These are phyloP conservation scores for Didymella keratinophila DNA, from an alignment of 2,329 filamentous ascomycete genomes.

Conservation along the genomic window DNA sequence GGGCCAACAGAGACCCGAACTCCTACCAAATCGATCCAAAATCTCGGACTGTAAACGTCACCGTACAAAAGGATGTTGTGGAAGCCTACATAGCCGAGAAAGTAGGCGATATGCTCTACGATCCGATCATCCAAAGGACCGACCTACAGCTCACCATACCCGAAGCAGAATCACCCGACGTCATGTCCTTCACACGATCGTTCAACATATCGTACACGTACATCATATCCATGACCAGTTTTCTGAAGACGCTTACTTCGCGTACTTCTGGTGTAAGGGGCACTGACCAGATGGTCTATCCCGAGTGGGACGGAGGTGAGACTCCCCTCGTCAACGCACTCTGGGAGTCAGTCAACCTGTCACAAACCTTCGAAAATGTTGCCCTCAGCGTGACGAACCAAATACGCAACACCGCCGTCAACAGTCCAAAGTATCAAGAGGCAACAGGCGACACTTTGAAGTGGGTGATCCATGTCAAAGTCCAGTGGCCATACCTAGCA, in stretches of 20 bases:
- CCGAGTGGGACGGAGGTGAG: not conserved
- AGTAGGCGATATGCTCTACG: not conserved
- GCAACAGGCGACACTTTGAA: not conserved
- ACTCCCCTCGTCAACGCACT: constrained; percentile 1
- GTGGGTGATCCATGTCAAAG: constrained; percentile 8
- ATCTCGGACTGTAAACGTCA: too few species aligned
- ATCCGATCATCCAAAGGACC: not conserved
- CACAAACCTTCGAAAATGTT: constrained; percentile 7
- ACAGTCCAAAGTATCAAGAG: not conserved
- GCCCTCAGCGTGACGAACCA: constrained; percentile 15
- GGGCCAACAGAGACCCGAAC: not conserved
- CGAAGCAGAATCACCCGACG: too few species aligned
- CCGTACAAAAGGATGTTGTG: too few species aligned
- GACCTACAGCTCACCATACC: not conserved
- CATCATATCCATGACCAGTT: not conserved
- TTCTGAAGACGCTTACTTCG: not conserved
- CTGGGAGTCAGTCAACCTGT: constrained; percentile 8
- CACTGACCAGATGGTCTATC: not conserved
- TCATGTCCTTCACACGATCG: not conserved
- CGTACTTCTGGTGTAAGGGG: too few species aligned
- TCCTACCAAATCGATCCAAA: not conserved
- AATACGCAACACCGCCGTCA: constrained; percentile 1
- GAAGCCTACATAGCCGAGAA: not conserved
- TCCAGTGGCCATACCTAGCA: constrained; percentile 9
- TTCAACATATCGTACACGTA: constrained; percentile 8